phyloP scores from a whole-genome alignment of 257 asterid species.

The Pogostemon cablin region DNA sequence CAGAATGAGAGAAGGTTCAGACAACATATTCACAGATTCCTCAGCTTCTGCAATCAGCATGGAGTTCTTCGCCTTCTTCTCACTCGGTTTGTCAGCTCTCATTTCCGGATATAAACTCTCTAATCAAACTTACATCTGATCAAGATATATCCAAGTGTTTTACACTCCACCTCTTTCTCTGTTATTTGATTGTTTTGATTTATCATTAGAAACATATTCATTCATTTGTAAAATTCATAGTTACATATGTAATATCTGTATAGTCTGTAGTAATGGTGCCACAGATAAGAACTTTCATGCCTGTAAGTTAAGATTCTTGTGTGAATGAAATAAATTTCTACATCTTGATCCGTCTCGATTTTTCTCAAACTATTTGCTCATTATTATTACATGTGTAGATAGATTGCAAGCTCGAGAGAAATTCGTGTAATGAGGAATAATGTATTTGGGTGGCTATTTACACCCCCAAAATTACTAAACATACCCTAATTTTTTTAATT shows the following conservation, averaged over 20 bases:
- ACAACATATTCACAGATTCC: conserved; percentile 86
- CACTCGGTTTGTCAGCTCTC: conserved; percentile 68
- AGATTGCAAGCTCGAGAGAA: background rate
- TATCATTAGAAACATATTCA: conserved; percentile 16
- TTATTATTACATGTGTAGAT: too few species aligned
- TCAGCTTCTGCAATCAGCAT: conserved; percentile 82
- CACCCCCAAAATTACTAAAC: too few species aligned
- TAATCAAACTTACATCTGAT: conserved; percentile 69
- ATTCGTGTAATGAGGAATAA: background rate
- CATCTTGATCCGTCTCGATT: background rate
- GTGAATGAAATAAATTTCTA: conserved; percentile 19
- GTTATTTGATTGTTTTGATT: conserved; percentile 30
- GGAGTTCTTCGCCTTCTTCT: conserved; percentile 81
- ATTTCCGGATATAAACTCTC: conserved; percentile 88
- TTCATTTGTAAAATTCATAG: conserved; percentile 25
- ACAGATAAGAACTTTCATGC: background rate
- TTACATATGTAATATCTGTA: conserved; percentile 27
- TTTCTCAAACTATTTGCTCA: background rate
- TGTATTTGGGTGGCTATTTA: too few species aligned
- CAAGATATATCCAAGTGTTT: background rate
- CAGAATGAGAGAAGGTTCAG: conserved; percentile 70
- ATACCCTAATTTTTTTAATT: background rate
- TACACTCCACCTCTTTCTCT: conserved; percentile 8
- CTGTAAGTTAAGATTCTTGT: conserved; percentile 9
- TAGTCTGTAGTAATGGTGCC: conserved; percentile 5